phyloP scores from a whole-genome alignment of 768 basidiomycete genomes.

The Boletellus ananas region DNA sequence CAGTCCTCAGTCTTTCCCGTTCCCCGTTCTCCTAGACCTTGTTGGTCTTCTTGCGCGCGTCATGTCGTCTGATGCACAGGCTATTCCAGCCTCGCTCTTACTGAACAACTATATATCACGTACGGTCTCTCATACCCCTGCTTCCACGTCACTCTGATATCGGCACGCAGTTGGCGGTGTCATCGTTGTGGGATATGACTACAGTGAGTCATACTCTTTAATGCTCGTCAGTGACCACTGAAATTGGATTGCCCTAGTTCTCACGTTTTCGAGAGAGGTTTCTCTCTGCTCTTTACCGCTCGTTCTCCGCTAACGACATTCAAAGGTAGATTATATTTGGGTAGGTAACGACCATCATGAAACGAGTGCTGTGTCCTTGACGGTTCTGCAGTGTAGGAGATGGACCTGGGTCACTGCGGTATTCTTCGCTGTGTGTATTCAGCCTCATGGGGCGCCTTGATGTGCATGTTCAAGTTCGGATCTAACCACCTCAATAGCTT shows the following conservation, averaged over 20 bases:
- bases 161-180: background rate
- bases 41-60: background rate
- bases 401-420: conserved; percentile 3
- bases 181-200: background rate
- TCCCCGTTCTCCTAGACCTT: background rate
- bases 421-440: background rate
- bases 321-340: conserved; percentile 5
- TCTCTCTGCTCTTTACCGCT: background rate
- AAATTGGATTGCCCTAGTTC: conserved; percentile 20
- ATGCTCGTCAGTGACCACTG: background rate
- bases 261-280: background rate
- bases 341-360: background rate
- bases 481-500: background rate
- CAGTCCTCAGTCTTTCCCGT: background rate
- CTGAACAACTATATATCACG: conserved; percentile 1
- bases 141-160: background rate
- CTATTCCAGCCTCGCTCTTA: background rate
- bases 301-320: background rate
- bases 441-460: background rate
- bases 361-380: background rate
- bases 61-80: conserved; percentile 1
- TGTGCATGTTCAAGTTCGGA: background rate
- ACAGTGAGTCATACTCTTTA: background rate
- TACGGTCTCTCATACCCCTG: background rate
- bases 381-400: background rate